phyloP scores from a whole-genome alignment of 768 basidiomycete species.

The Clavulina sp. region DNA sequence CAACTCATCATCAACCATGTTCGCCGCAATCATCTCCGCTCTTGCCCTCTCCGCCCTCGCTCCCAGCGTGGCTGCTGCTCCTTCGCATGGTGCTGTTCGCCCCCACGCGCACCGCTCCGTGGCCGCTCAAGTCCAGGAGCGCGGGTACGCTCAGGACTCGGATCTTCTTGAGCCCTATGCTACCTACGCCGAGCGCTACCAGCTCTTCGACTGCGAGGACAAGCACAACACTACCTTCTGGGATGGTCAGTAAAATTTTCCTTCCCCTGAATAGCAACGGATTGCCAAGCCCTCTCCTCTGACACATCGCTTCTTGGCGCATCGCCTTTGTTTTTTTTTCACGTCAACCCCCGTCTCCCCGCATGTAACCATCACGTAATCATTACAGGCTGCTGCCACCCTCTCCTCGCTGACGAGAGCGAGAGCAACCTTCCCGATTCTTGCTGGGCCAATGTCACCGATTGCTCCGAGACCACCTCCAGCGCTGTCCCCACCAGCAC shows the following conservation, averaged over 20 bases:
- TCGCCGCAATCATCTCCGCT: background rate
- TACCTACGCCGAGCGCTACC: constrained; percentile 44
- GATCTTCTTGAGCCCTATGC: constrained; percentile 13
- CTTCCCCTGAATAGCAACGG: constrained; percentile 17
- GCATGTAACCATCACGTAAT: background rate
- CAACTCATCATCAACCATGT: background rate
- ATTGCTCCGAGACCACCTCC: no score
- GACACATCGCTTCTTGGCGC: no score
- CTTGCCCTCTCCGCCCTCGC: background rate
- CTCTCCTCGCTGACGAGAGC: background rate
- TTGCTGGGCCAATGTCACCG: no score
- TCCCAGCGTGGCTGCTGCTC: background rate
- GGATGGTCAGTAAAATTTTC: constrained; percentile 21
- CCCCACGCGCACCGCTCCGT: background rate
- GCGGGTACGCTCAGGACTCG: background rate
- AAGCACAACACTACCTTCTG: constrained; percentile 27
- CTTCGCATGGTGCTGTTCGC: background rate
- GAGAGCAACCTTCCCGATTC: background rate
- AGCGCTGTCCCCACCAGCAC: background rate
- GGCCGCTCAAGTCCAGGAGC: background rate
- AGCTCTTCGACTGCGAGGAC: constrained; percentile 31
- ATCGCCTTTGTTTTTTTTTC: background rate
- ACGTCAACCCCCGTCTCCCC: background rate
- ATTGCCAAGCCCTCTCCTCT: constrained; percentile 18
- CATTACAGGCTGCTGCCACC: background rate